Evolutionary conservation across 306 rosid species (phyloP).

Genomic region (Cucurbita ficifolia): DNA sequence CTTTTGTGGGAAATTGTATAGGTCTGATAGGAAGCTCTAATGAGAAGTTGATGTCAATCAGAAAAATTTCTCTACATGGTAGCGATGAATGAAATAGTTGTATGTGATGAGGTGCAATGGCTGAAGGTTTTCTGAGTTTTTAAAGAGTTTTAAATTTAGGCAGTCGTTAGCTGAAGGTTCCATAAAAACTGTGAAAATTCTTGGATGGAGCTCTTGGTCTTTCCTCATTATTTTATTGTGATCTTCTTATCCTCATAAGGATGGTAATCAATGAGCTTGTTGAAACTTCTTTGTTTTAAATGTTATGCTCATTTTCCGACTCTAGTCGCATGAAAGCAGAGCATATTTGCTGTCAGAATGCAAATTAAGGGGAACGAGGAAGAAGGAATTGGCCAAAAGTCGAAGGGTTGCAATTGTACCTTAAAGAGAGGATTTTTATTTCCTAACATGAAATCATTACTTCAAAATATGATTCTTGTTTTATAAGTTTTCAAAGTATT

Average conservation of each 20-base stretch:
- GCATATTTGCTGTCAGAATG: not conserved
- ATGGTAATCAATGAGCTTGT: slow-evolving; percentile 18
- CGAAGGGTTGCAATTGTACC: not conserved
- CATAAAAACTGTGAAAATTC: slow-evolving; percentile 15
- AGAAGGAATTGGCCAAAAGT: not conserved
- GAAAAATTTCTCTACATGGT: not conserved
- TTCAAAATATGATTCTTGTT: not conserved
- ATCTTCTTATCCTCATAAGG: slow-evolving; percentile 20
- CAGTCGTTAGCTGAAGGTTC: slow-evolving; percentile 2
- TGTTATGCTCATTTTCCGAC: slow-evolving; percentile 23
- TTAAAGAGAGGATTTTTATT: not conserved
- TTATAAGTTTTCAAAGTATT: not conserved
- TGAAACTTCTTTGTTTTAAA: slow-evolving; percentile 11
- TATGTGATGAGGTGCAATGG: not conserved
- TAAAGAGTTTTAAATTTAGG: not conserved
- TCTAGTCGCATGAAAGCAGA: not conserved
- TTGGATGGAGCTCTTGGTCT: slow-evolving; percentile 21
- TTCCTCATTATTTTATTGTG: slow-evolving; percentile 3
- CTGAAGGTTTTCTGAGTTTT: not conserved
- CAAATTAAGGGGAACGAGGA: not conserved
- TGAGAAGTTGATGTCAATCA: not conserved
- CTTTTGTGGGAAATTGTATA: not conserved
- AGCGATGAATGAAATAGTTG: not conserved
- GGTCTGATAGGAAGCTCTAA: not conserved
- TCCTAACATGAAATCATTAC: not conserved